Evolutionary conservation across 2,329 filamentous ascomycete species (phyloP), one percentile per base, ranked within the genome.

Genomic region (Cercospora sp.): DNA sequence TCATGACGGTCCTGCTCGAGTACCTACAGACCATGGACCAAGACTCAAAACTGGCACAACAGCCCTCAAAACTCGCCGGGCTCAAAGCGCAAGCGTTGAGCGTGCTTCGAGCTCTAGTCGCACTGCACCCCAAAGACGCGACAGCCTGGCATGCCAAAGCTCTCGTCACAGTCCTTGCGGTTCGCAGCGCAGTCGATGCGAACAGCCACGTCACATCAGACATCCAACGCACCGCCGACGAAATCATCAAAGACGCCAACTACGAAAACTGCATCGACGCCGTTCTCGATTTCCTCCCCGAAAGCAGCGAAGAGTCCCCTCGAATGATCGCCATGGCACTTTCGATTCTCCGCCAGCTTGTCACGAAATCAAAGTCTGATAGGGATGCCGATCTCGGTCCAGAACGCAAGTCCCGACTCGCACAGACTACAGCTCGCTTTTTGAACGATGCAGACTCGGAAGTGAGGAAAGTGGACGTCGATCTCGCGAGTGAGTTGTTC

Each of bases 401-500:
- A 1, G 68, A 73, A 40, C 69, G 70, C 8, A 72, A 72, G 26
- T 58, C 68, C 10, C 68, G 72, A 9, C 69, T 77, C 6, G 74
- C 74, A 28, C 67, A 72, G 51, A 72, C 75, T 2, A 72, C 75
- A 9, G 73, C 74, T 16, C 68, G 67, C 36, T 74, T 68, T 57
- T 68, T 76, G 55, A 72, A 72, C 48, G 70, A 75, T 63, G 51
- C 58, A 13, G 73, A 79, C 28, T 74, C 75, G 10, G 77, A 79
- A 62, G 76, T 79, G 10, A 68, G 78, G 48, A 91, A 92, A 84
- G 91, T 91, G 69, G 90, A 91, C n/a, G 89, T 93, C 57, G 88
- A 92, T 76, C 84, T 93, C n/a, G 93, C 91, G 73, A 88, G 93
- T 28, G 88, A 89, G 67, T 80, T 93, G 69, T 90, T 93, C 76